Conservation (phyloP, 805 yeast species). For the Sungouiella thailandica region DNA sequence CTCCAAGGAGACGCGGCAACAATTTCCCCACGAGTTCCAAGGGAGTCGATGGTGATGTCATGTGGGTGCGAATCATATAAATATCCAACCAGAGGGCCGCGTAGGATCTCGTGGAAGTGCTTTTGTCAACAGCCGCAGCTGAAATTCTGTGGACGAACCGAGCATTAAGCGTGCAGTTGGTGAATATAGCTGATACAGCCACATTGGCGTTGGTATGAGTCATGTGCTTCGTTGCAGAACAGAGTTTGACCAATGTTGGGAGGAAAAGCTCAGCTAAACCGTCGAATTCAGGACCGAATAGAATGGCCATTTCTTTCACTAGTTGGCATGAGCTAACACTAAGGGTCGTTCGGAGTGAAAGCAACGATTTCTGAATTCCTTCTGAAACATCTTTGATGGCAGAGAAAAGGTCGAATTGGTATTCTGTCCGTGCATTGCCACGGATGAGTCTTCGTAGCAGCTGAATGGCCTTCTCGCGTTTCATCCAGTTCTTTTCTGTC, state of each 20-base stretch:
- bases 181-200: slow-evolving; percentile 50
- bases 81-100: slow-evolving; percentile 69
- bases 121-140: slow-evolving; percentile 60
- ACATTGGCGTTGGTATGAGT: slow-evolving; percentile 55
- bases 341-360: slow-evolving; percentile 80
- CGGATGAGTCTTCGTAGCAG: slow-evolving; percentile 56
- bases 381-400: slow-evolving; percentile 34
- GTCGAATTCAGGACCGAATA: slow-evolving; percentile 38
- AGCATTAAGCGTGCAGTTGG: slow-evolving; percentile 49
- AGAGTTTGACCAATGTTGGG: slow-evolving; percentile 45
- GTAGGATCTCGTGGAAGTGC: slow-evolving; percentile 62
- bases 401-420: slow-evolving; percentile 32
- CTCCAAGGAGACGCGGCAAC: slow-evolving; percentile 59
- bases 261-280: slow-evolving; percentile 46
- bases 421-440: slow-evolving; percentile 46
- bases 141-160: slow-evolving; percentile 48
- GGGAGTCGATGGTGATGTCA: slow-evolving; percentile 25
- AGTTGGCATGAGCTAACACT: slow-evolving; percentile 72
- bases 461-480: slow-evolving; percentile 58
- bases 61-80: slow-evolving; percentile 48
- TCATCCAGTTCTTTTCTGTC: slow-evolving; percentile 82
- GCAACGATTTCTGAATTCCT: slow-evolving; percentile 58
- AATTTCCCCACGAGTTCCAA: slow-evolving; percentile 46
- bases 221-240: slow-evolving; percentile 59
- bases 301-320: slow-evolving; percentile 58